Conservation (phyloP, 2,329 filamentous ascomycete species). For the Scortechinia acanthostroma region DNA sequence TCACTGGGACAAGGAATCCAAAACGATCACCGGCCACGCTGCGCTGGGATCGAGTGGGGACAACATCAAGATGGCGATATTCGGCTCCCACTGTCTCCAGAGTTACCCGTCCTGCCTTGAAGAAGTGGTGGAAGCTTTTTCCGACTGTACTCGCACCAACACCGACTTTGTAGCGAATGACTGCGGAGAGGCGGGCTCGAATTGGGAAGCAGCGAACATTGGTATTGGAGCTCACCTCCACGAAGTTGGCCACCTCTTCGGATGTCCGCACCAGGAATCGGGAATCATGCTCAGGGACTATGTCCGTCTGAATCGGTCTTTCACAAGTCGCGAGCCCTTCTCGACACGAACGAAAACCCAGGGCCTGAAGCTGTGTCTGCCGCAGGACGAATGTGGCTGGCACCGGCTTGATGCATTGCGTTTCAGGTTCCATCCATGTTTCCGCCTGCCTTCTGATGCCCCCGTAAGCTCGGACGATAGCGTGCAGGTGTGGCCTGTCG, state of each 20-base stretch:
- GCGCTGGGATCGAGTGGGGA: slow-evolving; percentile 71
- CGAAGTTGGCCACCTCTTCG: slow-evolving; percentile 83
- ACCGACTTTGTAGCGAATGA: slow-evolving; percentile 76
- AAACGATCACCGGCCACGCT: slow-evolving; percentile 72
- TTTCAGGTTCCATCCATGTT: slow-evolving; percentile 85
- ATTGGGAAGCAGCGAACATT: slow-evolving; percentile 91
- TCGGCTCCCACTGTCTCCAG: slow-evolving; percentile 85
- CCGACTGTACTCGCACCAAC: slow-evolving; percentile 84
- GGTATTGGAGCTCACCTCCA: slow-evolving; percentile 90
- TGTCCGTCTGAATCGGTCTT: slow-evolving; percentile 74
- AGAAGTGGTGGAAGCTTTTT: slow-evolving; percentile 82
- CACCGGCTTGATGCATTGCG: slow-evolving; percentile 82
- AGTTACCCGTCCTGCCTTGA: slow-evolving; percentile 85
- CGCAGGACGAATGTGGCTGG: slow-evolving; percentile 82
- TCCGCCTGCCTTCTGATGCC: slow-evolving; percentile 73
- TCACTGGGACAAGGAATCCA: slow-evolving; percentile 72
- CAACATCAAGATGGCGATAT: slow-evolving; percentile 77
- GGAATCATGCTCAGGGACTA: slow-evolving; percentile 94
- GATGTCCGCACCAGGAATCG: slow-evolving; percentile 79
- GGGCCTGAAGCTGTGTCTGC: slow-evolving; percentile 62
- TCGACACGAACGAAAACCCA: slow-evolving; percentile 81
- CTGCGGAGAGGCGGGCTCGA: slow-evolving; percentile 78
- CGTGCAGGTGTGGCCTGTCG: slow-evolving; percentile 79
- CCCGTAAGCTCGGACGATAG: slow-evolving; percentile 60
- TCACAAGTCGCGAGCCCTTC: slow-evolving; percentile 74